phyloP scores from a whole-genome alignment of 2,329 filamentous ascomycete species.

The Aspergillus persii region DNA sequence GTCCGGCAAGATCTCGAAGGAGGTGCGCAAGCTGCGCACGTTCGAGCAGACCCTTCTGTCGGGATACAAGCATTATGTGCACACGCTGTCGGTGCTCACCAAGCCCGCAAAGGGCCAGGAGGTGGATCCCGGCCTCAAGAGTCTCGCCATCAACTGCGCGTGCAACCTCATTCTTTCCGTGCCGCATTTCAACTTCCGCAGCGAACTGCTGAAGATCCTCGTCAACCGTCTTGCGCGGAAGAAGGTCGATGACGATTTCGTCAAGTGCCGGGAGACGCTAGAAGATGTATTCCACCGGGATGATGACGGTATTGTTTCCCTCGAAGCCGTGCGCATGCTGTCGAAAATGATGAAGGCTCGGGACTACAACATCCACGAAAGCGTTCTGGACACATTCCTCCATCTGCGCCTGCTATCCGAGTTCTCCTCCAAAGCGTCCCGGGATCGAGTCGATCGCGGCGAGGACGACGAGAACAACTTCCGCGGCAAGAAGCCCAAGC shows the following conservation, averaged over 20 bases:
- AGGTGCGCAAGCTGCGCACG: slow-evolving; percentile 74
- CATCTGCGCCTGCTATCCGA: slow-evolving; percentile 85
- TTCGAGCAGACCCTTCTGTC: slow-evolving; percentile 87
- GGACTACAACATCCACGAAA: slow-evolving; percentile 79
- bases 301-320: slow-evolving; percentile 81
- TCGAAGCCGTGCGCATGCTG: slow-evolving; percentile 81
- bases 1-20: slow-evolving; percentile 82
- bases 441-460: slow-evolving; percentile 67
- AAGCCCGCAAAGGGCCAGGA: slow-evolving; percentile 47
- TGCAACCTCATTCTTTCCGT: slow-evolving; percentile 78
- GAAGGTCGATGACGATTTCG: slow-evolving; percentile 69
- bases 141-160: slow-evolving; percentile 78
- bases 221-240: slow-evolving; percentile 76
- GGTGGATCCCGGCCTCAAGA: slow-evolving; percentile 54
- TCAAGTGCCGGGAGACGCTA: slow-evolving; percentile 73
- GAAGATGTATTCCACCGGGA: slow-evolving; percentile 82
- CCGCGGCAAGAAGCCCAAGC: slow-evolving; percentile 61
- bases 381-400: slow-evolving; percentile 84
- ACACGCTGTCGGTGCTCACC: slow-evolving; percentile 67
- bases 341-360: slow-evolving; percentile 94
- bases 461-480: slow-evolving; percentile 43
- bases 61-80: slow-evolving; percentile 82
- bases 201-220: slow-evolving; percentile 81
- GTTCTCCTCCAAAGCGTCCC: slow-evolving; percentile 79
- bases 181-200: slow-evolving; percentile 95